These are phyloP conservation scores for Suillus fuscotomentosus DNA, from an alignment of 768 basidiomycete species.

Conservation along the genomic window DNA sequence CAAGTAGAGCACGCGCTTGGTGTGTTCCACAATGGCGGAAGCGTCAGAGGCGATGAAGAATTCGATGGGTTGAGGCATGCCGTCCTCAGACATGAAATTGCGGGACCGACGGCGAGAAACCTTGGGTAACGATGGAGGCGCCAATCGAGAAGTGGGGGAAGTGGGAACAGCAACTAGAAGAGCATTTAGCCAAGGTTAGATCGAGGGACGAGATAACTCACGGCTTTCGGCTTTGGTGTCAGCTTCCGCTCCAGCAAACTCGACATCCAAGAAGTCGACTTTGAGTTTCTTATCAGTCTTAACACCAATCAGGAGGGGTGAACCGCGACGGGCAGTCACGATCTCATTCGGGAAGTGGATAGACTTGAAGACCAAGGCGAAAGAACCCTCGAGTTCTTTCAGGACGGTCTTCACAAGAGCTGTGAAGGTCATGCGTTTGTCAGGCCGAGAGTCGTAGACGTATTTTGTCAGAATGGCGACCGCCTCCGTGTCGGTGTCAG, in stretches of 20 bases:
- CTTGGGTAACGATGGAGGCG: conserved; percentile 67
- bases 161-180: conserved; percentile 43
- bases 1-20: conserved; percentile 96
- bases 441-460: conserved; percentile 89
- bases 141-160: conserved; percentile 63
- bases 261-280: conserved; percentile 99
- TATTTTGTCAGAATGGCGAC: conserved; percentile 97
- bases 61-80: conserved; percentile 97
- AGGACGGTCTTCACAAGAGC: conserved; percentile 92
- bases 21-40: conserved; percentile 95
- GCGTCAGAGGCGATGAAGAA: conserved; percentile 99
- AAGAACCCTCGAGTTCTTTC: conserved; percentile 98
- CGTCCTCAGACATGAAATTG: conserved; percentile 98
- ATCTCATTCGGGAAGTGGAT: conserved; percentile 93
- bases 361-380: conserved; percentile 99
- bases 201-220: conserved; percentile 25
- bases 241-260: conserved; percentile 77
- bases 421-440: conserved; percentile 85
- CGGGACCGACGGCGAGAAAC: conserved; percentile 93
- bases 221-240: conserved; percentile 44
- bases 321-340: conserved; percentile 95
- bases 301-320: conserved; percentile 94
- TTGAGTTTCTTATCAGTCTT: conserved; percentile 99
- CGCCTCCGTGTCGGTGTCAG: conserved; percentile 97
- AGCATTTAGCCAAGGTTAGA: conserved; percentile 2